phyloP scores from a whole-genome alignment of 495 filamentous ascomycete genomes.

The Tuber melanosporum region DNA sequence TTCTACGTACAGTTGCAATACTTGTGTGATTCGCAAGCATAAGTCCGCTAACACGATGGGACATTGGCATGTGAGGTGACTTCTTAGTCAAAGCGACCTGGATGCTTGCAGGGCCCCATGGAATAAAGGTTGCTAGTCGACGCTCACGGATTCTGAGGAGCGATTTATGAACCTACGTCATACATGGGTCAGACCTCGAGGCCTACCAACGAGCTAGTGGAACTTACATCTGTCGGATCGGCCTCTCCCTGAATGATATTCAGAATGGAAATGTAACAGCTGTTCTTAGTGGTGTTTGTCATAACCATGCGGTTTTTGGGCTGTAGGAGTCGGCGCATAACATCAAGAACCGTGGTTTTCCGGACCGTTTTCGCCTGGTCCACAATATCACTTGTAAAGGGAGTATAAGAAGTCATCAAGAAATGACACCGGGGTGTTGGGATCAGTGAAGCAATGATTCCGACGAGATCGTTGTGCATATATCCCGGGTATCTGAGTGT shows the following conservation, averaged over 20 bases:
- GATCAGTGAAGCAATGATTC: constrained; percentile 91
- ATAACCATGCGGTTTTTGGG: constrained; percentile 99
- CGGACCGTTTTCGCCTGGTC: constrained; percentile 94
- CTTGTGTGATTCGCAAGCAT: constrained; percentile 99
- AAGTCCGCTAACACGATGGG: constrained; percentile 87
- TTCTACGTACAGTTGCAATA: constrained; percentile 66
- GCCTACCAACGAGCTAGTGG: neutral
- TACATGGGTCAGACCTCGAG: neutral
- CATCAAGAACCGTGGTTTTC: constrained; percentile 94
- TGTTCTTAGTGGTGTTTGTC: constrained; percentile 88
- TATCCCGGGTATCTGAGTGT: constrained; percentile 95
- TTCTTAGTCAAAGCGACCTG: constrained; percentile 96
- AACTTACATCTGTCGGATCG: constrained; percentile 78
- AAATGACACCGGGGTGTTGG: constrained; percentile 96
- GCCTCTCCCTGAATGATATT: constrained; percentile 99
- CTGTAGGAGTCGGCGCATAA: constrained; percentile 91
- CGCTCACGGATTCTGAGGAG: constrained; percentile 92
- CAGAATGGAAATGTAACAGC: constrained; percentile 96
- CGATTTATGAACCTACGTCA: constrained; percentile 73
- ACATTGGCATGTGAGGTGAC: constrained; percentile 83
- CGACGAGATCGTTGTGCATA: constrained; percentile 98
- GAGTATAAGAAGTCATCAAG: constrained; percentile 95
- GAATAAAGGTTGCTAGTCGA: constrained; percentile 89
- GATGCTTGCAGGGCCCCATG: constrained; percentile 97
- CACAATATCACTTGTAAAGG: constrained; percentile 90